These are phyloP conservation scores for Jackrogersella multiformis DNA, from an alignment of 495 filamentous ascomycete species.

Conservation along the genomic window DNA sequence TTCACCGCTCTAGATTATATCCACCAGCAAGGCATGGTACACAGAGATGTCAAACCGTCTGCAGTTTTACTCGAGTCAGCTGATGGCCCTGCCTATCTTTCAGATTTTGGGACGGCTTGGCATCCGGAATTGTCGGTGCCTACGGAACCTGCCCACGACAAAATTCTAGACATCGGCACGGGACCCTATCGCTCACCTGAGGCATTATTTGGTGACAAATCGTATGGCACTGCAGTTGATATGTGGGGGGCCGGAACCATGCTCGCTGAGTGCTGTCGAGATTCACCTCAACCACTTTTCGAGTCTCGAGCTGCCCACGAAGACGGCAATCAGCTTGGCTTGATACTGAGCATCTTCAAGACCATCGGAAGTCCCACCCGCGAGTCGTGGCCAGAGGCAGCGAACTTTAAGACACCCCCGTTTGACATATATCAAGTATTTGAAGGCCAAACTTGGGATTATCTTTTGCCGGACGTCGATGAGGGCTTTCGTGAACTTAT, in stretches of 20 bases:
- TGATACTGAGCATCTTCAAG: conserved; percentile 90
- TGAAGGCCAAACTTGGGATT: conserved; percentile 50
- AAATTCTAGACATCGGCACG: conserved; percentile 93
- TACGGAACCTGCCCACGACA: conserved; percentile 71
- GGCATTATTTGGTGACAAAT: conserved; percentile 82
- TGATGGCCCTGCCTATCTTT: conserved; percentile 76
- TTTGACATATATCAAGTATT: conserved; percentile 65
- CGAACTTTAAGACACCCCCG: conserved; percentile 57
- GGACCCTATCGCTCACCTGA: conserved; percentile 91
- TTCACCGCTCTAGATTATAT: conserved; percentile 77
- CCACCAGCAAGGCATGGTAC: conserved; percentile 80
- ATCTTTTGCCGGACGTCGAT: conserved; percentile 50
- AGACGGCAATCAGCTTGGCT: conserved; percentile 87
- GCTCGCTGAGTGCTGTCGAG: conserved; percentile 72
- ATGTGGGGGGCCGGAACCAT: conserved; percentile 91
- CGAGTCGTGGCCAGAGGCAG: conserved; percentile 76
- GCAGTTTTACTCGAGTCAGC: conserved; percentile 79
- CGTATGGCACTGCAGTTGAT: conserved; percentile 77
- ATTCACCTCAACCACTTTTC: conserved; percentile 71
- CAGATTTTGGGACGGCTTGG: conserved; percentile 95
- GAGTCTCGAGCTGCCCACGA: conserved; percentile 74
- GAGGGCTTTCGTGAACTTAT: conserved; percentile 47
- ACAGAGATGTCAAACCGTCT: conserved; percentile 93
- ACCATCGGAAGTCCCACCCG: conserved; percentile 84
- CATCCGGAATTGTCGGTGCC: conserved; percentile 63